Evolutionary conservation across 805 yeast genomes (phyloP), one percentile per base, ranked within the genome.

Genomic region (Lachancea quebecensis): DNA sequence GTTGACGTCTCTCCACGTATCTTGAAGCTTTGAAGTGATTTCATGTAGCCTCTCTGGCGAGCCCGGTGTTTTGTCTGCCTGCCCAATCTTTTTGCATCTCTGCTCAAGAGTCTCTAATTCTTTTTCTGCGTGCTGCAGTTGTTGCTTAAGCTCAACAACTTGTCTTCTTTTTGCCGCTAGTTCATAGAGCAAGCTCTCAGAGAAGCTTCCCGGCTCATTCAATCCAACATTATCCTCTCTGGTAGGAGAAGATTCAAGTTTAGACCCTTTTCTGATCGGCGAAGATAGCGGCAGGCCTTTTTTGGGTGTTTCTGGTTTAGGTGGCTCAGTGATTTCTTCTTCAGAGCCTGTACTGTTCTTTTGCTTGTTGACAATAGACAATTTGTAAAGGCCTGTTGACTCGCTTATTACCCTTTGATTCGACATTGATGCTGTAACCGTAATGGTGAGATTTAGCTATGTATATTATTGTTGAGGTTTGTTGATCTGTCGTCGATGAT

Each of bases 121-220:
- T 6, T 46, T 34, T 11, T 66, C 47, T 6, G 47, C 47, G 18
- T 35, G 36, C 17, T 34, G 65, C 43, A 69, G 56, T 30, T 68
- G 67, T n/a, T 67, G 61, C 53, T 72, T 74, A 46, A 76, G 56
- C 40, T 78, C 82, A 14, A 69, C 49, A 8, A 79, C 70, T 45
- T 71, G 71, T 48, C 80, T 68, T 53, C 79, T 82, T 54, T 80
- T 79, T 2, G 71, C 54, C 0, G 84, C 79, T 41, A 74, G 51
- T 36, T 61, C 58, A 42, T 60, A 69, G 32, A 74, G 54, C 14
- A 74, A 12, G 7, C 18, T 14, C 21, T 44, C 47, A 25, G 43
- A 35, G 14, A 39, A 28, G 8, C 17, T 28, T 4, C 35, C 17
- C 12, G 32, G 21, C 25, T 31, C 28, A 4, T 7, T 16, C 10